These are phyloP conservation scores for Grosmannia clavigera DNA, from an alignment of 2,329 filamentous ascomycete species.

Conservation along the genomic window DNA sequence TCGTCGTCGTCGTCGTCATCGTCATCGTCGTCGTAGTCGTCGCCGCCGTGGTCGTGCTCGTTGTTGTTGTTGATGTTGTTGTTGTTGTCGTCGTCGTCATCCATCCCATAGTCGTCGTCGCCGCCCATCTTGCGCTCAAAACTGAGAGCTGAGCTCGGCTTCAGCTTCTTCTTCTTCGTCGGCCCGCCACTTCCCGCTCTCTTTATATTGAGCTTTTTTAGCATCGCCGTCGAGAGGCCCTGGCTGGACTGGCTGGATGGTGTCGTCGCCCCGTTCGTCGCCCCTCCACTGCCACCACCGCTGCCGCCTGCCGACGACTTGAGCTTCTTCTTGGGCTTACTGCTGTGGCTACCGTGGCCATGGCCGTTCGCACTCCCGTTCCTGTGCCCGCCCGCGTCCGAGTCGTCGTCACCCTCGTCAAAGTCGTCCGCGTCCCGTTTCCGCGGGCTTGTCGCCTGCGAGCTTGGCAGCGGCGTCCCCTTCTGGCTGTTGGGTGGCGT, in stretches of 20 bases:
- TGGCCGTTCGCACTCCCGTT: neutral
- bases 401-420: slow-evolving; percentile 41
- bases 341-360: slow-evolving; percentile 13
- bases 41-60: slow-evolving; percentile 9
- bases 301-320: slow-evolving; percentile 25
- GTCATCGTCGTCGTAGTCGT: slow-evolving; percentile 1
- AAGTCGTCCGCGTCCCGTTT: slow-evolving; percentile 44
- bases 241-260: slow-evolving; percentile 11
- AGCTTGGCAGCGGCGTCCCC: slow-evolving; percentile 44
- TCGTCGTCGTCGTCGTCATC: slow-evolving; percentile 2
- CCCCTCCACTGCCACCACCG: neutral
- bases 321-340: slow-evolving; percentile 43
- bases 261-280: slow-evolving; percentile 1
- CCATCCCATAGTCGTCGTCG: slow-evolving; percentile 10
- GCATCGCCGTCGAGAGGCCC: slow-evolving; percentile 7
- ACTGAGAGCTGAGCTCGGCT: slow-evolving; percentile 35
- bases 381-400: slow-evolving; percentile 21
- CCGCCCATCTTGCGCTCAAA: slow-evolving; percentile 29
- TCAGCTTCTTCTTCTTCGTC: slow-evolving; percentile 43
- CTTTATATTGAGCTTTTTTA: slow-evolving; percentile 19
- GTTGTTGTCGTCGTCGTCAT: slow-evolving; percentile 8
- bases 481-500: slow-evolving; percentile 53
- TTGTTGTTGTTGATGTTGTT: slow-evolving; percentile 13
- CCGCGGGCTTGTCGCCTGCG: slow-evolving; percentile 40
- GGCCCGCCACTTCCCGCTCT: slow-evolving; percentile 33